Evolutionary conservation across 176 grass and related monocot genomes (phyloP).

Genomic region (Raddia guianensis): DNA sequence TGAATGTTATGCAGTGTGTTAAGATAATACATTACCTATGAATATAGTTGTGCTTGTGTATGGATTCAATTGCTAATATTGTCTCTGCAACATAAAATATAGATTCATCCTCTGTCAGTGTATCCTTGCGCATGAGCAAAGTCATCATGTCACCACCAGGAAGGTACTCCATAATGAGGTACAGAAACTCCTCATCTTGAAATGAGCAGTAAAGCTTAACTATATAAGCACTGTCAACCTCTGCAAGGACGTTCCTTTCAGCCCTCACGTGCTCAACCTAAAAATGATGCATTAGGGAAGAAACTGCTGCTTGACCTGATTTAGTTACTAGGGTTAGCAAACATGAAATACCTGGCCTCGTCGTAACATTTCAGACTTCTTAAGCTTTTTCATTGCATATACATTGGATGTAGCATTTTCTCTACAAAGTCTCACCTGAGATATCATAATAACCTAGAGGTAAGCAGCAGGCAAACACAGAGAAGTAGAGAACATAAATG

Average conservation of each 20-base stretch:
- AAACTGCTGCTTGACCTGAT: neutral
- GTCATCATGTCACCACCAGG: conserved; percentile 91
- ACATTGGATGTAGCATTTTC: conserved; percentile 66
- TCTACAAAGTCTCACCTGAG: conserved; percentile 80
- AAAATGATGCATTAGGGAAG: conserved; percentile 38
- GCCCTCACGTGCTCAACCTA: conserved; percentile 77
- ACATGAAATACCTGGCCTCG: conserved; percentile 65
- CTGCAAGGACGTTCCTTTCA: conserved; percentile 79
- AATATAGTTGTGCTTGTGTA: conserved; percentile 82
- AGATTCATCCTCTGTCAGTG: conserved; percentile 70
- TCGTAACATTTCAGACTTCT: conserved; percentile 86
- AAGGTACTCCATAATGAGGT: conserved; percentile 85
- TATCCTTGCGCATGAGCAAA: conserved; percentile 81
- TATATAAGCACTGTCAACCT: conserved; percentile 77
- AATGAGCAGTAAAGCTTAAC: conserved; percentile 86
- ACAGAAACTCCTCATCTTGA: conserved; percentile 75
- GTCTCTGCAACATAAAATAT: conserved; percentile 77
- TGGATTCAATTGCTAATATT: conserved; percentile 81
- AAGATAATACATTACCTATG: conserved; percentile 60
- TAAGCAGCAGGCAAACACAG: conserved; percentile 10
- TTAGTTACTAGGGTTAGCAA: conserved; percentile 28
- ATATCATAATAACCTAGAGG: conserved; percentile 26
- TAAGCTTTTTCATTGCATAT: conserved; percentile 86
- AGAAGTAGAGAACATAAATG: conserved; percentile 27
- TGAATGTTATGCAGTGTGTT: neutral